Base-by-base conservation (phyloP, 169 alveolate genomes). In the Eimeria praecox region DNA sequence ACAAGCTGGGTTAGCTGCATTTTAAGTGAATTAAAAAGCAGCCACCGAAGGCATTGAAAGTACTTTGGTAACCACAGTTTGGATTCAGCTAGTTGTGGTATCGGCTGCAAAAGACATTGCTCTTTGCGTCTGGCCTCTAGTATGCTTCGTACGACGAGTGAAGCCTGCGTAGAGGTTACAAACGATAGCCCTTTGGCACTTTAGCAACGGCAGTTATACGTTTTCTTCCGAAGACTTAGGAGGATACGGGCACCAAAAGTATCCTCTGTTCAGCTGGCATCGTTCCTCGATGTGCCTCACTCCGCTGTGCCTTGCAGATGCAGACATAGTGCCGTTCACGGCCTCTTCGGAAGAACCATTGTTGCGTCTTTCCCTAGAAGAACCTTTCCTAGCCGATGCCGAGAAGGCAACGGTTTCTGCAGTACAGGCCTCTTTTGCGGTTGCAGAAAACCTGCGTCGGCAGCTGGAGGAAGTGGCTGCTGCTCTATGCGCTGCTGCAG, bases 391-490 rank as follows among this genome's bases (percentile, higher is more conserved):
- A 62, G 94, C 62, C 52, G 83, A 38, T 24, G 94, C 94, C 49
- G 83, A 64, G 27, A 49, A 27, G 44, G 94, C 94, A 59, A 87
- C 44, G 94, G 80, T 87, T 46, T 87, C 83, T 42, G 94, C 94
- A 49, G 66, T 87, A 10, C 94, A 59, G 64, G 83, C 83, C 64
- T 87, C 94, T 24, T 27, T 87, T n/a, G 82, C 62, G 27, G 94
- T 40, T 30, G 94, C 94, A 38, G 94, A 87, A n/a, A 42, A 38
- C 24, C 83, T 87, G 20, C 59, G 94, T 46, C 80, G 64, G 83
- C 94, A 87, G 83, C 94, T 87, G 40, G 85, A 62, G 30, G 94
- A 87, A 24, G 83, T 87, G 62, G 94, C 94, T 49, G 66, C 83
- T 62, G 64, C 64, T 40, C 83, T 87, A 24, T 42, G 69, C 44